Evolutionary conservation across 1,139 yeast genomes (phyloP), one percentile per base, ranked within the genome.

Genomic region (Yamadazyma diddensiae): DNA sequence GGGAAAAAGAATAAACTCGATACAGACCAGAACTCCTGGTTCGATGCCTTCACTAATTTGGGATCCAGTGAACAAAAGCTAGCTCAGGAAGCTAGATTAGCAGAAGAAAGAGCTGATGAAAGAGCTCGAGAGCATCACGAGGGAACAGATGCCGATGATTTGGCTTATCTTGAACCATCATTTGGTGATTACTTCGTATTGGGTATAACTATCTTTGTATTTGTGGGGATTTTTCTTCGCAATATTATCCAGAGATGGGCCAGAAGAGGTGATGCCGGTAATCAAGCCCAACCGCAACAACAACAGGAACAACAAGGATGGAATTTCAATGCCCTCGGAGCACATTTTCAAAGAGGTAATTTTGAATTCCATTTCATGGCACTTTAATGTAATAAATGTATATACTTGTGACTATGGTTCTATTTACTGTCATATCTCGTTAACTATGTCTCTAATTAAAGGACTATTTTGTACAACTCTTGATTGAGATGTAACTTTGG

Each of bases 341-440:
- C 47, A 27, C 47, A 52, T 26, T 45, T 57, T 29, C 45, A 62
- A 21, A 41, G 65, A 28, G 62, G 59, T 7, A 60, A 62, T 39
- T 52, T 65, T 31, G 65, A 65, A 39, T 58, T 65, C 37, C 66
- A 61, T 21, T 62, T 65, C 39, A 59, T 65, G 48, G 71, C 70
- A 7, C 46, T 62, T 14, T 62, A 46, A 21, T 6, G 12, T 9
- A n/a, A 18, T 11, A 5, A 18, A 15, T 18, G 22, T 26, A 15
- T 26, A 21, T 28, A 16, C 17, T 16, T 21, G 18, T 19, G 16
- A 16, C 20, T 7, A 21, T 21, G 11, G 22, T 18, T 18, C 20
- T 18, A 7, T 17, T 12, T 28, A 18, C 20, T 13, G 21, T 32
- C 27, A 31, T 16, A 42, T 31, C 26, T 49, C 54, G 18, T 48